Base-by-base conservation (phyloP, 75 land plant genomes). In the Cunninghamia lanceolata region DNA sequence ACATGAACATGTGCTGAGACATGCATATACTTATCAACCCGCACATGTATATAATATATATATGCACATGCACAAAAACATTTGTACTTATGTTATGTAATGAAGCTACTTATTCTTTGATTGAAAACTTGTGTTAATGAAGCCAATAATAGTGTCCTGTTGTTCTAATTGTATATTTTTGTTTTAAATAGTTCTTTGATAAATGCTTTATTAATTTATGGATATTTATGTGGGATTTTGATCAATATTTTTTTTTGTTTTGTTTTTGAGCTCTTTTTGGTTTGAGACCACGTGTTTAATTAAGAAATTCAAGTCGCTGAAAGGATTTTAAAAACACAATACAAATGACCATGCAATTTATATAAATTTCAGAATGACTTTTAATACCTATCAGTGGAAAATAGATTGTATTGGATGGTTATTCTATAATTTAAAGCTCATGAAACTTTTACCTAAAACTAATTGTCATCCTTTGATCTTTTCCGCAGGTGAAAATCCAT, bases 401-500 rank as follows among this genome's bases (percentile, higher is more conserved):
- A n/a, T 40, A 39, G 80, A 19, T 6, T 77, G 43, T 39, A 14
- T 77, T 32, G 38, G 38, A 36, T 30, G 4, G 21, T 75, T 9
- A 75, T 30, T 63, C 8, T 21, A 63, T 63, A 63, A 63, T 28
- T 8, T 35, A 4, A 34, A 75, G 1, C 11, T 14, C 25, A 1
- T 9, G 47, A 43, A 80, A 42, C 0, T 25, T 13, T 73, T 34
- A 73, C 75, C 75, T 34, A 25, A 9, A 73, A 73, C 43, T 3
- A 42, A 43, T 21, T 83, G 9, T 38, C 32, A 38, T 71, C 11
- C 52, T 15, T 16, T 19, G 34, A n/a, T 88, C 3, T 40, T 87
- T 50, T 73, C 34, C 10, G 56, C 86, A 97, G 99, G 99, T 96
- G 47, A 97, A 96, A 85, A 94, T 97, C 71, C 98, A 97, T 82